phyloP scores from a whole-genome alignment of 2,329 filamentous ascomycete genomes.

The Colletotrichum tofieldiae region DNA sequence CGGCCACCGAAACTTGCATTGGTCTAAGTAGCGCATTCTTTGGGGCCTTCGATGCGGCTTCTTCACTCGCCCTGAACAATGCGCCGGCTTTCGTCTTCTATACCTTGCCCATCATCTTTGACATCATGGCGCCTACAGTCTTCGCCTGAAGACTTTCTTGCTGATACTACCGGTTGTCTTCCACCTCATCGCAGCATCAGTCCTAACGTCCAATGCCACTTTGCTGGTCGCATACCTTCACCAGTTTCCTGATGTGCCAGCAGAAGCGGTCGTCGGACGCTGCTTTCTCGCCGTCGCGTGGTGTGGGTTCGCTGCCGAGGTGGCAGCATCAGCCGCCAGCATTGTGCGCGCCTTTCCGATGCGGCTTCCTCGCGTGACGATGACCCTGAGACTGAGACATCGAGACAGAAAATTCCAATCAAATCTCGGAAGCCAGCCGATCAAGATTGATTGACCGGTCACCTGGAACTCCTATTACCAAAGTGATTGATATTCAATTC shows the following conservation, averaged over 20 bases:
- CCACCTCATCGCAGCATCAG: conserved; percentile 1
- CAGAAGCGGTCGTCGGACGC: neutral
- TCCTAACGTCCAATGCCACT: conserved; percentile 9
- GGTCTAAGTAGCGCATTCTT: conserved; percentile 17
- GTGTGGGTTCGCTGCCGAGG: conserved; percentile 15
- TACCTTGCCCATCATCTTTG: neutral
- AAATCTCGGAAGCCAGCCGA: conserved; percentile 15
- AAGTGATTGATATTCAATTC: conserved; percentile 8
- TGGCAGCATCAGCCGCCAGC: conserved; percentile 1
- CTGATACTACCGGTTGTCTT: conserved; percentile 7
- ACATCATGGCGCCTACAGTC: neutral
- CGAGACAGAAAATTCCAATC: neutral
- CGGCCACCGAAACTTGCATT: conserved; percentile 34
- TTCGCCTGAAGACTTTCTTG: conserved; percentile 12
- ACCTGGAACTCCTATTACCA: neutral
- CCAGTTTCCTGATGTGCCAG: neutral
- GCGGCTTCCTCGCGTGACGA: neutral
- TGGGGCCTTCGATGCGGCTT: conserved; percentile 1
- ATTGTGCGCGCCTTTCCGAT: neutral
- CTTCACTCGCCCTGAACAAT: neutral
- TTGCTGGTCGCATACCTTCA: neutral
- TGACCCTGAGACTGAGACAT: neutral
- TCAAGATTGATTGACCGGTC: neutral
- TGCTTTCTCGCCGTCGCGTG: conserved; percentile 19
- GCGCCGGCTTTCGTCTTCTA: conserved; percentile 15